A percentile compares a stretch with the other conserved stretches of the same genome.
These are phyloP conservation scores for Arabis hirsuta DNA, from an alignment of 345 rosid genomes.

Conservation along the genomic window DNA sequence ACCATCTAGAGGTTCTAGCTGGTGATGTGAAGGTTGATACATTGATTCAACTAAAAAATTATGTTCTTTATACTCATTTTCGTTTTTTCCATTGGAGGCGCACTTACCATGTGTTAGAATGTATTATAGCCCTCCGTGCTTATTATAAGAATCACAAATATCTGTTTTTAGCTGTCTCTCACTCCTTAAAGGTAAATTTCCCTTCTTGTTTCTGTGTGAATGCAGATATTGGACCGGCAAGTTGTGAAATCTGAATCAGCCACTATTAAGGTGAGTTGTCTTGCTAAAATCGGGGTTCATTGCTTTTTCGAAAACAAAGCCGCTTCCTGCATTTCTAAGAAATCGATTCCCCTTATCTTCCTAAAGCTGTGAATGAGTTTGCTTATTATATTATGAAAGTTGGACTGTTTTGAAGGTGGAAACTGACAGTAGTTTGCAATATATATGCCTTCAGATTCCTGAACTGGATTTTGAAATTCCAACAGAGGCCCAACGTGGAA, in stretches of 20 bases:
- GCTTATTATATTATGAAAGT: conserved; percentile 1
- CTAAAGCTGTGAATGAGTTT: conserved; percentile 5
- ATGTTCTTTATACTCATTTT: neutral
- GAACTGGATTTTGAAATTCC: conserved; percentile 96
- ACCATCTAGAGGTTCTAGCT: conserved; percentile 57
- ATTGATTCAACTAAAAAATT: conserved; percentile 1
- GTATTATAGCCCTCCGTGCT: neutral
- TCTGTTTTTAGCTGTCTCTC: neutral
- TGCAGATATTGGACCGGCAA: conserved; percentile 81
- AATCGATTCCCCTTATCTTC: neutral
- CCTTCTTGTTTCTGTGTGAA: conserved; percentile 14
- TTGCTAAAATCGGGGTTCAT: conserved; percentile 2
- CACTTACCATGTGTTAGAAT: conserved; percentile 4
- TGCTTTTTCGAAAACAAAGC: neutral
- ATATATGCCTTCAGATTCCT: conserved; percentile 63
- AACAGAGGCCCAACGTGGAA: conserved; percentile 93
- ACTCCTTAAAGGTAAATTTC: conserved; percentile 2
- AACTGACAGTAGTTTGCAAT: conserved; percentile 7
- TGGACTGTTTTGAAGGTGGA: neutral
- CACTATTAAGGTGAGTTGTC: conserved; percentile 67
- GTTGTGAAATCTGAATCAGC: conserved; percentile 96
- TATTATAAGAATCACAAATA: neutral
- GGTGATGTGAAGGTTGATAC: conserved; percentile 67
- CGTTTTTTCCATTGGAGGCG: neutral
- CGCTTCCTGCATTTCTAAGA: neutral